Conservation (phyloP, 306 rosid species). For the Gillenia trifoliata region DNA sequence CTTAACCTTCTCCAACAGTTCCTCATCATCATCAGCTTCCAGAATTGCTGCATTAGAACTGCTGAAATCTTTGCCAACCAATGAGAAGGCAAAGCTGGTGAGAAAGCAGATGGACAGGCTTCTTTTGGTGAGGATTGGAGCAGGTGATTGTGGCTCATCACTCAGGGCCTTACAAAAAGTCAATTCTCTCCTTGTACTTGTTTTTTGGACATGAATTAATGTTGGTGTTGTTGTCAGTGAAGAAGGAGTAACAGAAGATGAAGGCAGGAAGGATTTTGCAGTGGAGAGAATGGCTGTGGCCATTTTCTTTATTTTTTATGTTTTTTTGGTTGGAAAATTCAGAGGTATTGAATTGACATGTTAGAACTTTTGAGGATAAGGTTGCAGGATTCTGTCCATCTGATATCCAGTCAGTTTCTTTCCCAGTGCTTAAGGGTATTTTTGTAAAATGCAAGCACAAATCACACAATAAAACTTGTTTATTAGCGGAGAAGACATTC, state of each 20-base stretch:
- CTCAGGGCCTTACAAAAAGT: constrained; percentile 42
- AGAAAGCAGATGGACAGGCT: constrained; percentile 42
- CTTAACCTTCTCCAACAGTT: constrained; percentile 81
- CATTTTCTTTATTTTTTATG: constrained; percentile 34
- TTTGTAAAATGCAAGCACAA: neutral
- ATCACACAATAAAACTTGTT: neutral
- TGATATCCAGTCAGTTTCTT: constrained; percentile 48
- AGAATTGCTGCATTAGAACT: constrained; percentile 78
- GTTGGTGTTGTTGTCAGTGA: constrained; percentile 27
- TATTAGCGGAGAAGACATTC: no score
- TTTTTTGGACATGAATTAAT: constrained; percentile 22
- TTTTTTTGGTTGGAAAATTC: constrained; percentile 35
- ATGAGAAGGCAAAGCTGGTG: constrained; percentile 46
- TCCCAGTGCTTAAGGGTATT: constrained; percentile 20
- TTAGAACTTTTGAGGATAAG: constrained; percentile 64
- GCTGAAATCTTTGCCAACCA: constrained; percentile 36
- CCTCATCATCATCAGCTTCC: constrained; percentile 91
- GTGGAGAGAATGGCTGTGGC: constrained; percentile 66
- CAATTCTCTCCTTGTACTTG: constrained; percentile 28
- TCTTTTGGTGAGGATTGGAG: constrained; percentile 57
- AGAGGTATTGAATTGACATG: constrained; percentile 29
- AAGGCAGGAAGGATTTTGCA: constrained; percentile 42
- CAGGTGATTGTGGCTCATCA: constrained; percentile 8
- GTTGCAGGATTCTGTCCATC: constrained; percentile 56
- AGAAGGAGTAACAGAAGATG: constrained; percentile 24